Evolutionary conservation across 805 yeast genomes (phyloP), one percentile per base, ranked within the genome.

Genomic region (Yarrowia divulgata): DNA sequence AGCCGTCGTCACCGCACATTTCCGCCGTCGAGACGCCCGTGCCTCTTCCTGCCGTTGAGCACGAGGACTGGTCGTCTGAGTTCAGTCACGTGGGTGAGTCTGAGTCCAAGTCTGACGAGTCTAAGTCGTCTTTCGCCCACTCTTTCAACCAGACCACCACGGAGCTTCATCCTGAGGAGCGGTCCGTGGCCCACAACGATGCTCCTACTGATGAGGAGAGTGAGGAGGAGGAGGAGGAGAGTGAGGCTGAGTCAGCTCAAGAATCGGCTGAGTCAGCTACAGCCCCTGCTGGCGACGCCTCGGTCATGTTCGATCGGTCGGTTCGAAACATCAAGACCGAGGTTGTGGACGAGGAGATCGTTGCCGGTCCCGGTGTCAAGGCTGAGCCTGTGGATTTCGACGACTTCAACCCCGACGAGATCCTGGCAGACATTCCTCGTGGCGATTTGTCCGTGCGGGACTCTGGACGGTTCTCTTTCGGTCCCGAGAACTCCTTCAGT

Each of bases 391-490:
- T 18, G 13, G 32, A 43, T 34, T 42, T 57, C 45, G 66, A 45
- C 16, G 63, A 57, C 29, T 57, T 57, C 48, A 29, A 57, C 18
- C 37, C 63, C 16, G 63, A 57, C 46, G 50, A 43, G 43, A 60
- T 60, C 18, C 66, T 60, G 9, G 32, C 19, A 3, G 66, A 60
- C 10, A 60, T 60, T 35, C 66, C 66, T 18, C 40, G 50, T 9
- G 66, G 66, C 32, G 66, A 60, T 18, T 13, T 58, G 35, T 54
- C 60, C n/a, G 16, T 35, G 23, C 45, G 43, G 2, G 48, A 14
- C n/a, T 58, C 64, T 32, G 64, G 64, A 0, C 66, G 66, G 32
- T 60, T 60, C 42, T 60, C 66, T 0, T 60, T 60, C 19, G 66
- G 66, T n/a, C 66, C 66, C 12, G 66, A 60, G 42, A 6, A 52